Conservation (phyloP, 192 early-diverging fungal species). For the Thoreauomyces humboldtii region DNA sequence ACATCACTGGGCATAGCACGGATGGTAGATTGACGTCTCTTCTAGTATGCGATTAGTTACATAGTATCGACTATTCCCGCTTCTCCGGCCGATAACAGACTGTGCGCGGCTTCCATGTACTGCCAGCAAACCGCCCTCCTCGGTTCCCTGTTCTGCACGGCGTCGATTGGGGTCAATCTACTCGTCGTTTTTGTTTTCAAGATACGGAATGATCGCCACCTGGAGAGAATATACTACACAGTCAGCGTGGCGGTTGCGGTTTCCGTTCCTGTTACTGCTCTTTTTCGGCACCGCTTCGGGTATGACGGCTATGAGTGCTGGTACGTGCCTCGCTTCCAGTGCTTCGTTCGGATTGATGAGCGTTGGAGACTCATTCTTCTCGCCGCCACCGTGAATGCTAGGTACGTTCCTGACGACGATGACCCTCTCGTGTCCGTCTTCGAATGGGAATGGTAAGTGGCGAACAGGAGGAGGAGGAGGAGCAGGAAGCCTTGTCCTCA, state of each 20-base stretch:
- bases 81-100: not conserved
- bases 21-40: too few relatives aligned
- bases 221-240: slow-evolving; percentile 19
- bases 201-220: not conserved
- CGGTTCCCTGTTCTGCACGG: slow-evolving; percentile 16
- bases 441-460: too few relatives aligned
- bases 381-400: slow-evolving; percentile 22
- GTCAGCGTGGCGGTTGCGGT: not conserved
- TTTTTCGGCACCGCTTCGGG: slow-evolving; percentile 3
- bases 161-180: slow-evolving; percentile 22
- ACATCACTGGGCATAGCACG: too few relatives aligned
- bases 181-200: slow-evolving; percentile 21
- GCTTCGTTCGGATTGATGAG: not conserved
- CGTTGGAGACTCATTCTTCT: not conserved
- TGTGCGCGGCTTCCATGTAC: slow-evolving; percentile 18
- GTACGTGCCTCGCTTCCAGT: too few relatives aligned
- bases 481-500: too few relatives aligned
- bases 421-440: too few relatives aligned
- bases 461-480: too few relatives aligned
- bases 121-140: slow-evolving; percentile 5
- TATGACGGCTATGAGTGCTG: slow-evolving; percentile 24
- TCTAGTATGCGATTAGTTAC: not conserved
- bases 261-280: slow-evolving; percentile 6
- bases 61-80: slow-evolving; percentile 14
- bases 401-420: too few relatives aligned